phyloP scores from a whole-genome alignment of 495 filamentous ascomycete species.

The Penicillium manginii region DNA sequence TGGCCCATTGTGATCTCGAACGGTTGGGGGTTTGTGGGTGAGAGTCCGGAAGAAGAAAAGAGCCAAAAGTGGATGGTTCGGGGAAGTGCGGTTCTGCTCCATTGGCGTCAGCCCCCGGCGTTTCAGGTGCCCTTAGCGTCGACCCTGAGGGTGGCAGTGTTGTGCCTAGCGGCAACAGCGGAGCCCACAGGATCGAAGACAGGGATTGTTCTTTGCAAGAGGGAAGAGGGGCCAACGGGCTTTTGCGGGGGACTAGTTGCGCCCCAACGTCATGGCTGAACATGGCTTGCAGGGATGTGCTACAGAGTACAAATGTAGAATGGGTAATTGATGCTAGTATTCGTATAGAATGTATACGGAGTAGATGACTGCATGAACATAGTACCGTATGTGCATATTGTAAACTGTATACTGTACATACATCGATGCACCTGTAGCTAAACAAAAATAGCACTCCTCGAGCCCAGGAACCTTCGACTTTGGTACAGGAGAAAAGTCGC shows the following conservation, averaged over 20 bases:
- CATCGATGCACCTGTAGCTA: not conserved
- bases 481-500: constrained; percentile 7
- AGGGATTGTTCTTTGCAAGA: constrained; percentile 31
- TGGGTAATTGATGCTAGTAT: not conserved
- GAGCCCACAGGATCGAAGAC: constrained; percentile 41
- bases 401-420: not conserved
- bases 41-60: constrained; percentile 6
- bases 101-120: constrained; percentile 18
- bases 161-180: constrained; percentile 32
- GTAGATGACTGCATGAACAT: not conserved
- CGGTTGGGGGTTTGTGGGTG: constrained; percentile 12
- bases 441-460: constrained; percentile 2
- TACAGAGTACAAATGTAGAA: not conserved
- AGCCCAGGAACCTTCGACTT: not conserved
- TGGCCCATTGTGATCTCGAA: constrained; percentile 20
- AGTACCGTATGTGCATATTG: not conserved
- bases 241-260: constrained; percentile 32
- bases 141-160: constrained; percentile 43
- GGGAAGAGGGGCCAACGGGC: constrained; percentile 26
- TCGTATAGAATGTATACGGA: not conserved
- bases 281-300: not conserved
- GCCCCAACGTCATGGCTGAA: constrained; percentile 14
- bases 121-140: constrained; percentile 43
- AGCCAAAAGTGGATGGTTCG: constrained; percentile 8
- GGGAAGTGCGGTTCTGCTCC: constrained; percentile 4